phyloP scores from a whole-genome alignment of 1,284 basidiomycete species.

The Wallemia mellicola region DNA sequence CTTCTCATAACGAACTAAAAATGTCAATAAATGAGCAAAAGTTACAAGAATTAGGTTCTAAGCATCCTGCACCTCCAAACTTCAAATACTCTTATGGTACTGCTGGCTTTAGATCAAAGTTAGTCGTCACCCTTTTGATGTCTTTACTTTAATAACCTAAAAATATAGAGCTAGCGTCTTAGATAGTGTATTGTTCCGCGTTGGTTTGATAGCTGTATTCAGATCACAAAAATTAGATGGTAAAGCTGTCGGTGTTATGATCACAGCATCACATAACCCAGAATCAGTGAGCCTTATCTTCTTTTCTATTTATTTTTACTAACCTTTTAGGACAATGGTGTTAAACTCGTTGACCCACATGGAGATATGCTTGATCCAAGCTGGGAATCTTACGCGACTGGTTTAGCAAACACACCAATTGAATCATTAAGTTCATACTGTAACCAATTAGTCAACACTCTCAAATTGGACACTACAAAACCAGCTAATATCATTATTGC shows the following conservation, averaged over 20 bases:
- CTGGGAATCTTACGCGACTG: constrained; percentile 75
- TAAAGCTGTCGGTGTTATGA: constrained; percentile 84
- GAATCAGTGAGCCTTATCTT: constrained; percentile 63
- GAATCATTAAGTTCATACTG: constrained; percentile 40
- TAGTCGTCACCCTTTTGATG: background rate
- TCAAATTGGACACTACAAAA: constrained; percentile 47
- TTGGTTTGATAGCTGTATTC: constrained; percentile 66
- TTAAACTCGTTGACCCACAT: constrained; percentile 85
- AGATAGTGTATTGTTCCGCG: constrained; percentile 77
- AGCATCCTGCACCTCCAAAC: background rate
- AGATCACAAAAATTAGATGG: constrained; percentile 71
- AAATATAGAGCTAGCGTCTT: constrained; percentile 37
- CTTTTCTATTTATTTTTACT: constrained; percentile 11
- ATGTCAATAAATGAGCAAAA: background rate
- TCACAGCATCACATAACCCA: constrained; percentile 96
- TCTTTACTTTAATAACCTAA: background rate
- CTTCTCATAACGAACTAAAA: background rate
- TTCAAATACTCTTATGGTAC: constrained; percentile 9
- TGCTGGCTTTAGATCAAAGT: constrained; percentile 8
- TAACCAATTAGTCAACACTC: constrained; percentile 28
- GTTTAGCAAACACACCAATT: constrained; percentile 55
- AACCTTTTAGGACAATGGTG: constrained; percentile 60
- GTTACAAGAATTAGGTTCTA: background rate
- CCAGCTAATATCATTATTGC: constrained; percentile 66
- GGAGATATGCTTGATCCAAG: constrained; percentile 97